Evolutionary conservation across 192 early-diverging fungal genomes (phyloP), one percentile per base, ranked within the genome.

Genomic region (Linnemannia exigua): DNA sequence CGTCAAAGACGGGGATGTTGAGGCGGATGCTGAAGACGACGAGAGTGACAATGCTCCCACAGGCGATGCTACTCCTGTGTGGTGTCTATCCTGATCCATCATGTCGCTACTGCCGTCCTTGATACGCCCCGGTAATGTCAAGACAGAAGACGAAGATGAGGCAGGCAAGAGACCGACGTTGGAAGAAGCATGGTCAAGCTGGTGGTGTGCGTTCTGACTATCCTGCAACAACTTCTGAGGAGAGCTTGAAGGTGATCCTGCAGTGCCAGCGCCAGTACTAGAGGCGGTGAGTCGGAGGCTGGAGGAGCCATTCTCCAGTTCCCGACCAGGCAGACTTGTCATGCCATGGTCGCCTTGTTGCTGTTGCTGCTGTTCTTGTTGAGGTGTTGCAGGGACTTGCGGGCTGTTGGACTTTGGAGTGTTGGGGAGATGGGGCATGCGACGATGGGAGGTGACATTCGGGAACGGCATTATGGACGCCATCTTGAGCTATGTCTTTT

Each of bases 391-490:
- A 70, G 80, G 12, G 8, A 44, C 38, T 37, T 70, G 51, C 19
- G 37, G 20, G 28, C 20, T 70, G 31, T 47, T 68, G 19, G 72
- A 25, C 67, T 76, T 81, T 17, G 73, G 74, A 1, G 74, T 16
- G 37, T 75, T 75, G 17, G 72, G 37, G 38, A 86, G 73, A 75
- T 86, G 84, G 17, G 84, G 84, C 74, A 86, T 61, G 44, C 52
- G 71, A 22, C 78, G 73, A 51, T 86, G 84, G 50, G 84, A 74
- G 9, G 74, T 79, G 19, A 86, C 84, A n/a, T 71, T 86, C 0
- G 84, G 84, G 58, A 86, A 86, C 1, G 74, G 70, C 46, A 86
- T 80, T 36, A 86, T 75, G 25, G 84, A 79, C 0, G 84, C 84
- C 84, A 86, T 86, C 28, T 63, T 63, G 22, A 22, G 8, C 11